Conservation (phyloP, 441 rosid genomes). For the Arabidopsis hybrid region DNA sequence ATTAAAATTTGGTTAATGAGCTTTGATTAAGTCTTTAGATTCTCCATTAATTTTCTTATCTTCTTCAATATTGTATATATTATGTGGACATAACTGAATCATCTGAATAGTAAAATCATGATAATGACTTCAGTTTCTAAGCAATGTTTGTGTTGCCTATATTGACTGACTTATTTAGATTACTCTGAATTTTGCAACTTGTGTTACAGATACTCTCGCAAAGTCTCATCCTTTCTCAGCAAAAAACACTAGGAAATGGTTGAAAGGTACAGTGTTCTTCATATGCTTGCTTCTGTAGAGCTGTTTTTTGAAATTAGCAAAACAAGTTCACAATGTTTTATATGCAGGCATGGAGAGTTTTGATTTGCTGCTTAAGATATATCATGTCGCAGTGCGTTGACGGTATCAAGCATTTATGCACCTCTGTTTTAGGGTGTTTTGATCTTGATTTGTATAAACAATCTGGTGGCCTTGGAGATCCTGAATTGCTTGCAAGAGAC, state of each 20-base stretch:
- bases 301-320: background rate
- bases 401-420: conserved; percentile 65
- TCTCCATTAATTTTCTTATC: conserved; percentile 2
- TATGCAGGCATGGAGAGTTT: conserved; percentile 79
- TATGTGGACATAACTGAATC: conserved; percentile 35
- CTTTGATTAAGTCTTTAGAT: no score
- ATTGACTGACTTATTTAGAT: conserved; percentile 19
- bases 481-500: conserved; percentile 94
- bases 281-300: conserved; percentile 15
- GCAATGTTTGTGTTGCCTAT: conserved; percentile 27
- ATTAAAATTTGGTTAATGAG: background rate
- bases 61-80: background rate
- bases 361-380: conserved; percentile 51
- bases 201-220: conserved; percentile 15
- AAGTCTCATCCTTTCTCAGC: background rate
- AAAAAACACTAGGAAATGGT: conserved; percentile 56
- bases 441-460: conserved; percentile 79
- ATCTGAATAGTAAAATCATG: conserved; percentile 11
- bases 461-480: conserved; percentile 86
- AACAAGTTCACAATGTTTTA: conserved; percentile 14
- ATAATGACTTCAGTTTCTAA: conserved; percentile 28
- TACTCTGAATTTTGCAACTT: background rate
- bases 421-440: conserved; percentile 73
- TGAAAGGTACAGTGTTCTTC: conserved; percentile 44
- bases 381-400: conserved; percentile 94